Evolutionary conservation across 2,329 filamentous ascomycete species (phyloP).

Genomic region (Mycocentrospora acerina): DNA sequence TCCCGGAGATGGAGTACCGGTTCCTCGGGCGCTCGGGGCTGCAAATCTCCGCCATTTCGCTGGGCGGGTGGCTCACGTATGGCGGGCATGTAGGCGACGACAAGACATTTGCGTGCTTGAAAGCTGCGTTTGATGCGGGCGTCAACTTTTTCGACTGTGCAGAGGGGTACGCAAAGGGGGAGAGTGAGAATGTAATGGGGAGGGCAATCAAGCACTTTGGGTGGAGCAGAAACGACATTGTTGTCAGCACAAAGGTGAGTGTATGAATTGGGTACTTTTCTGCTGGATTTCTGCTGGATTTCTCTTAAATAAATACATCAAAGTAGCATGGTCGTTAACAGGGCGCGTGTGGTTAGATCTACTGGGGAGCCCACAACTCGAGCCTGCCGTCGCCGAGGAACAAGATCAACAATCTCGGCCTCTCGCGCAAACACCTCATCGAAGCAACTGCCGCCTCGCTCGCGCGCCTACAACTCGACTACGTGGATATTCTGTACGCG

Average conservation of each 20-base stretch:
- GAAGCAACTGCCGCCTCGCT: conserved; percentile 66
- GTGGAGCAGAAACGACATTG: conserved; percentile 60
- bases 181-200: conserved; percentile 58
- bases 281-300: no score
- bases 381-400: conserved; percentile 49
- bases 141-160: conserved; percentile 65
- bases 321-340: no score
- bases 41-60: conserved; percentile 71
- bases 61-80: conserved; percentile 67
- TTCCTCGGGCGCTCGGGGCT: conserved; percentile 71
- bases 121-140: conserved; percentile 58
- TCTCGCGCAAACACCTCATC: conserved; percentile 70
- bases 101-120: conserved; percentile 56
- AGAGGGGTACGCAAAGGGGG: conserved; percentile 55
- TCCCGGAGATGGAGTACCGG: conserved; percentile 67
- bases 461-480: conserved; percentile 59
- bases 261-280: no score
- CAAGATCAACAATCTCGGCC: conserved; percentile 66
- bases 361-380: conserved; percentile 63
- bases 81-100: conserved; percentile 71
- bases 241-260: conserved; percentile 59
- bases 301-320: no score
- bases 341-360: conserved; percentile 60
- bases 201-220: conserved; percentile 58
- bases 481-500: conserved; percentile 70